Evolutionary conservation across 1,284 basidiomycete genomes (phyloP), one percentile per base, ranked within the genome.

Genomic region (Apiotrichum montevideense): DNA sequence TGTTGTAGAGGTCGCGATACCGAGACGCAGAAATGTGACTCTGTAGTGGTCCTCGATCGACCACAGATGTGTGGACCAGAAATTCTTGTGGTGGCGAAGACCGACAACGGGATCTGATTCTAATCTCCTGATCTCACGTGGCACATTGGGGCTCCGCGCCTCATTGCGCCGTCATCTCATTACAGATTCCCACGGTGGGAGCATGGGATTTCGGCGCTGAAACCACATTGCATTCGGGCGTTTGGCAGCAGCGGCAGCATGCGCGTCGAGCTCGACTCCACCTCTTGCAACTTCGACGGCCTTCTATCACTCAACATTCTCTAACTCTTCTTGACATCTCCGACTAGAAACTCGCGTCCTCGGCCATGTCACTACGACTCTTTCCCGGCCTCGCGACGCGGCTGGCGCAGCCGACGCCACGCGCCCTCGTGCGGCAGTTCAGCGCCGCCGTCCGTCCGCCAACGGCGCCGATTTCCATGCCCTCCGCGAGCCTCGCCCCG

Each of bases 301-400:
- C 42, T 15, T 52, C 35, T 7, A 15, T 42, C 51, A 21, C 21
- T n/a, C 3, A 10, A n/a, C 15, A 8, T 41, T 32, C 50, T 33
- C 40, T 41, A 13, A 34, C 5, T 6, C 11, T 2, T 14, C 15
- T 34, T 29, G 10, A 13, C 11, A 29, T 34, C 32, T 21, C 21
- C 21, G 21, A 21, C 21, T 21, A 21, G 21, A 21, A 21, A 21
- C 21, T 35, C 33, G 43, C 32, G 34, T 43, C 43, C 15, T 8
- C 9, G 14, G 32, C 43, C 42, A 59, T 59, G 58, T 60, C 58
- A 11, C 51, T 53, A 46, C 52, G 58, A 14, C 45, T 57, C 21
- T 54, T 56, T 21, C 55, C 58, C 45, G 41, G 49, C 10, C 49
- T 60, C 32, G 47, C 52, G 35, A 35, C 21, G 34, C 21, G 29